Evolutionary conservation across 805 yeast genomes (phyloP), one percentile per base, ranked within the genome.

Genomic region (Wickerhamomyces hampshirensis): DNA sequence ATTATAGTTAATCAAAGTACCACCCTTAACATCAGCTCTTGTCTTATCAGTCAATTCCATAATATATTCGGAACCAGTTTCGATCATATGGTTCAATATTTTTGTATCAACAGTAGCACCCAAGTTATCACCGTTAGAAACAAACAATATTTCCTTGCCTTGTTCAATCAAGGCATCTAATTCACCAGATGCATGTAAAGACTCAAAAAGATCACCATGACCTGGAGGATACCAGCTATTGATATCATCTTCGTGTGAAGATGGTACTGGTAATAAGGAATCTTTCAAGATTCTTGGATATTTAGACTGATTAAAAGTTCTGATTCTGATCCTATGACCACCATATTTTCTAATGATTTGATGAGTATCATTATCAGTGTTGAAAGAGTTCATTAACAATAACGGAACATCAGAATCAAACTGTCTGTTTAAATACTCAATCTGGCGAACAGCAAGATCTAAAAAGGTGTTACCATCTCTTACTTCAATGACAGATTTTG

Each of bases 141-240:
- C 97, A 55, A 93, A 93, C 56, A 93, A 69, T 43, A 86, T 72
- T 68, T 93, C 98, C 70, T 93, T 87, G 51, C 98, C 98, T 59
- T 86, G 91, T 35, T 81, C 86, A 46, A 93, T 71, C 47, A 93
- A 74, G 43, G 83, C 78, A 59, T 93, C 98, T 48, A 93, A 73
- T 58, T 91, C 93, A 42, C 98, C 98, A 10, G 95, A 81, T 39
- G 85, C 77, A 42, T 84, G 80, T 57, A 93, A 71, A 16, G 93
- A 71, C 68, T 93, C 98, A 51, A 89, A 93, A 62, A 93, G 69
- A 66, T 93, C 98, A 66, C 98, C 98, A 64, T 93, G 98, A 36
- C 98, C 98, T n/a, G 98, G 98, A 34, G 98, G 98, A 61, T 93
- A 93, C 98, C 98, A 93, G 39, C 84, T 71, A 54, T 86, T 91